These are phyloP conservation scores for Lactifluus hygrophoroides DNA, from an alignment of 768 basidiomycete species.

Conservation along the genomic window DNA sequence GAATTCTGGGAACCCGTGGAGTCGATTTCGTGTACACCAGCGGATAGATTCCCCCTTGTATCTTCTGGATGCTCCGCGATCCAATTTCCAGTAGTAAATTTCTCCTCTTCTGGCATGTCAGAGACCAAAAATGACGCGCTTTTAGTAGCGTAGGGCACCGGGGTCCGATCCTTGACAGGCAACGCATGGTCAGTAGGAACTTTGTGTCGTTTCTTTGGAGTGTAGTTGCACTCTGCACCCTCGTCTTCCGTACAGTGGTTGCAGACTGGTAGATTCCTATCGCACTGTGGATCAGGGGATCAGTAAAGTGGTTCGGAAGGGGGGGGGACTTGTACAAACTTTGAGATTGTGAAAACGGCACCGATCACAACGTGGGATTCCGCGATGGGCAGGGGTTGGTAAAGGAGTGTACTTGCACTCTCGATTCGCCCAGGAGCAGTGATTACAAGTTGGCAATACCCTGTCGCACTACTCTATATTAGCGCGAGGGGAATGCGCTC, in stretches of 20 bases:
- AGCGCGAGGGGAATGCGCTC: conserved; percentile 8
- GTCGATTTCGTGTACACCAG: conserved; percentile 10
- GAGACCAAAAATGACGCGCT: conserved; percentile 42
- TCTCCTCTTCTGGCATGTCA: conserved; percentile 31
- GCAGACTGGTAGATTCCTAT: conserved; percentile 62
- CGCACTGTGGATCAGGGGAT: conserved; percentile 39
- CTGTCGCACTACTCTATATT: conserved; percentile 49
- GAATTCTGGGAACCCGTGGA: conserved; percentile 18
- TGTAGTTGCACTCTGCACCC: conserved; percentile 56
- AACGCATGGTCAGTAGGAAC: conserved; percentile 36
- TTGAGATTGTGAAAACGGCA: conserved; percentile 62
- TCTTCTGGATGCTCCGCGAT: conserved; percentile 21
- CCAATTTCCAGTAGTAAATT: conserved; percentile 22
- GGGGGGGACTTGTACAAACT: conserved; percentile 30
- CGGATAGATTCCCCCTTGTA: conserved; percentile 8
- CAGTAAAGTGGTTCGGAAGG: conserved; percentile 2
- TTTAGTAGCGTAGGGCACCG: conserved; percentile 37
- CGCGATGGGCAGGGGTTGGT: conserved; percentile 67
- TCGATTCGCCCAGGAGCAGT: conserved; percentile 55
- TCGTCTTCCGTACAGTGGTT: conserved; percentile 53
- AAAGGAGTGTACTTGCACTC: conserved; percentile 68
- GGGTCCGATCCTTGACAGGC: conserved; percentile 30
- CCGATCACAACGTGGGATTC: conserved; percentile 65
- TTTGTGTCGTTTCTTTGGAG: conserved; percentile 61
- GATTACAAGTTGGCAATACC: conserved; percentile 61